Evolutionary conservation across 2,329 filamentous ascomycete species (phyloP).

Genomic region (Paramyrothecium roridum): DNA sequence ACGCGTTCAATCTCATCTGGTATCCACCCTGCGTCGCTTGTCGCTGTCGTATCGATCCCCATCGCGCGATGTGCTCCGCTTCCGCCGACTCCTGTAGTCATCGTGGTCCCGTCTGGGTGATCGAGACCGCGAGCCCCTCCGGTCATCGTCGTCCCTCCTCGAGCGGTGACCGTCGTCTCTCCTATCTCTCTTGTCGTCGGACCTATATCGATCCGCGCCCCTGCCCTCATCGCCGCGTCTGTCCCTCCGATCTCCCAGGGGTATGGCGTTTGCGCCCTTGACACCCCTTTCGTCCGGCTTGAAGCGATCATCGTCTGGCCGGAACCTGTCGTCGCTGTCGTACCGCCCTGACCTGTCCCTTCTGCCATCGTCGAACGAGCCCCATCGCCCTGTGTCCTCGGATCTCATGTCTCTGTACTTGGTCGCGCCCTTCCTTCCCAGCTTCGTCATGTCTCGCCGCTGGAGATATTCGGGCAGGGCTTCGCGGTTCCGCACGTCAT

Average conservation of each 20-base stretch:
- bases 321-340: slow-evolving; percentile 64
- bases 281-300: slow-evolving; percentile 38
- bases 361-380: slow-evolving; percentile 54
- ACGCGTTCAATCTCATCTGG: slow-evolving; percentile 18
- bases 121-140: slow-evolving; percentile 36
- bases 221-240: slow-evolving; percentile 26
- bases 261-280: slow-evolving; percentile 68
- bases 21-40: slow-evolving; percentile 57
- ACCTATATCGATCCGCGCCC: slow-evolving; percentile 18
- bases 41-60: slow-evolving; percentile 52
- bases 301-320: slow-evolving; percentile 56
- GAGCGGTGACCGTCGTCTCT: slow-evolving; percentile 22
- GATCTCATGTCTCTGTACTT: slow-evolving; percentile 84
- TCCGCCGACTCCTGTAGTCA: slow-evolving; percentile 46
- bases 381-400: slow-evolving; percentile 92
- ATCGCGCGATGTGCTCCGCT: slow-evolving; percentile 55
- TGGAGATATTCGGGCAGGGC: slow-evolving; percentile 88
- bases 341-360: slow-evolving; percentile 26
- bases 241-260: slow-evolving; percentile 60
- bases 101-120: slow-evolving; percentile 48
- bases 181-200: slow-evolving; percentile 25
- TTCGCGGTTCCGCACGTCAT: slow-evolving; percentile 80
- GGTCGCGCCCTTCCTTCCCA: slow-evolving; percentile 88
- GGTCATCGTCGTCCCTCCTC: slow-evolving; percentile 12
- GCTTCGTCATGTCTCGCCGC: slow-evolving; percentile 86